A percentile compares a stretch with the other conserved stretches of the same genome.
These are phyloP conservation scores for Penicillium samsonianum DNA, from an alignment of 495 filamentous ascomycete species.

Conservation along the genomic window DNA sequence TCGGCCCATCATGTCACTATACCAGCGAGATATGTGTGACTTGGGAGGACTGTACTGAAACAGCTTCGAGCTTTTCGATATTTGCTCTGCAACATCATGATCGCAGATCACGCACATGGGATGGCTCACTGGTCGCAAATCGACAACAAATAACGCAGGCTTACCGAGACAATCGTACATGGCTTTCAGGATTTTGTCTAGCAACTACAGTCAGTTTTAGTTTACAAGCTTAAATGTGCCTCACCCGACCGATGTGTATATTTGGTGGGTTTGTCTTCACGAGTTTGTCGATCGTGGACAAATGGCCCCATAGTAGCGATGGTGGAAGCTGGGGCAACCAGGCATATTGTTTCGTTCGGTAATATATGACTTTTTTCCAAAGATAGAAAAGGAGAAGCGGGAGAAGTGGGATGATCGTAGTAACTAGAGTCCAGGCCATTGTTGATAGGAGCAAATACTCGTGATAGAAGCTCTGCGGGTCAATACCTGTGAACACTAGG, in stretches of 20 bases:
- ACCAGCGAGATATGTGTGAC: constrained; percentile 31
- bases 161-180: constrained; percentile 6
- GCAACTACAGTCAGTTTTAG: not conserved
- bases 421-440: not conserved
- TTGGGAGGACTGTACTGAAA: constrained; percentile 48
- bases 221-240: too few species aligned
- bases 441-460: not conserved
- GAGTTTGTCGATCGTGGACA: not conserved
- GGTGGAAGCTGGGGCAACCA: constrained; percentile 5
- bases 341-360: constrained; percentile 5
- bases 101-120: constrained; percentile 21
- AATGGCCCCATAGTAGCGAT: constrained; percentile 7
- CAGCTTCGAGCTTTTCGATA: constrained; percentile 35
- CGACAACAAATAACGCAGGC: constrained; percentile 25
- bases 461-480: not conserved
- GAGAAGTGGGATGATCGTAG: not conserved
- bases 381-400: not conserved
- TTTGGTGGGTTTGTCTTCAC: not conserved
- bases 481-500: not conserved
- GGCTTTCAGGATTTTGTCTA: not conserved
- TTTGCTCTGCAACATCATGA: constrained; percentile 28
- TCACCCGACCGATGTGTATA: not conserved
- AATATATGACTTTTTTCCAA: not conserved
- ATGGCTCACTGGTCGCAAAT: constrained; percentile 36
- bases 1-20: not conserved